Conservation (phyloP, 1,284 basidiomycete genomes). For the Trichosporon asahii region DNA sequence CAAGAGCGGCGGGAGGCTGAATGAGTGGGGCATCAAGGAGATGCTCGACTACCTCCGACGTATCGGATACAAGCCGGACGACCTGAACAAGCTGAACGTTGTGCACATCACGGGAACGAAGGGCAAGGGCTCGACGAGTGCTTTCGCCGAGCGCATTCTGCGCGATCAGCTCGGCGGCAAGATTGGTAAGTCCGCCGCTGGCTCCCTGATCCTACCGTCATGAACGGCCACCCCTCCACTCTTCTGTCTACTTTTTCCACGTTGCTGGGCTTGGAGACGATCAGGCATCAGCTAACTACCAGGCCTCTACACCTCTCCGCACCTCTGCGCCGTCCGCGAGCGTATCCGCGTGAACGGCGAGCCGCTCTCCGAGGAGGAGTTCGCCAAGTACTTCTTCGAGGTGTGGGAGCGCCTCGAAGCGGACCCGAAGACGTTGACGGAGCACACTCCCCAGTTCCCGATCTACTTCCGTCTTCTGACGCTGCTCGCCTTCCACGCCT, state of each 20-base stretch:
- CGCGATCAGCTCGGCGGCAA: constrained; percentile 40
- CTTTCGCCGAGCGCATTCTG: constrained; percentile 66
- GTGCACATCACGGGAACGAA: constrained; percentile 98
- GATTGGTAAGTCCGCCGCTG: constrained; percentile 32
- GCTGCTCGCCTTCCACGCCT: constrained; percentile 86
- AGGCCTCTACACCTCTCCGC: constrained; percentile 96
- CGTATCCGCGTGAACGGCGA: constrained; percentile 89
- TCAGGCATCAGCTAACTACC: neutral
- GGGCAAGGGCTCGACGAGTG: constrained; percentile 96
- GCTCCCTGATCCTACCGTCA: too few relatives aligned
- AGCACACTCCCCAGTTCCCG: constrained; percentile 63
- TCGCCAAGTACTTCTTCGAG: constrained; percentile 91
- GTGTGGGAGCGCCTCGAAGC: constrained; percentile 84
- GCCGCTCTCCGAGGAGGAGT: constrained; percentile 82
- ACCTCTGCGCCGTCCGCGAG: constrained; percentile 92
- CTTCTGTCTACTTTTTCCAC: too few relatives aligned
- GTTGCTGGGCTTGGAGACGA: too few relatives aligned
- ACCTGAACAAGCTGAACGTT: constrained; percentile 85
- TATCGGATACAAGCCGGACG: constrained; percentile 80
- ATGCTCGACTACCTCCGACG: constrained; percentile 85
- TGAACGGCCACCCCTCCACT: too few relatives aligned
- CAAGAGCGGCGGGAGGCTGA: constrained; percentile 68
- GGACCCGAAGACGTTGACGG: constrained; percentile 62
- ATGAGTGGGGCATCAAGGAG: constrained; percentile 74
- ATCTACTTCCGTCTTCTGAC: constrained; percentile 94